Conservation (phyloP, 2,329 filamentous ascomycete genomes). For the Aspergillus sp. region DNA sequence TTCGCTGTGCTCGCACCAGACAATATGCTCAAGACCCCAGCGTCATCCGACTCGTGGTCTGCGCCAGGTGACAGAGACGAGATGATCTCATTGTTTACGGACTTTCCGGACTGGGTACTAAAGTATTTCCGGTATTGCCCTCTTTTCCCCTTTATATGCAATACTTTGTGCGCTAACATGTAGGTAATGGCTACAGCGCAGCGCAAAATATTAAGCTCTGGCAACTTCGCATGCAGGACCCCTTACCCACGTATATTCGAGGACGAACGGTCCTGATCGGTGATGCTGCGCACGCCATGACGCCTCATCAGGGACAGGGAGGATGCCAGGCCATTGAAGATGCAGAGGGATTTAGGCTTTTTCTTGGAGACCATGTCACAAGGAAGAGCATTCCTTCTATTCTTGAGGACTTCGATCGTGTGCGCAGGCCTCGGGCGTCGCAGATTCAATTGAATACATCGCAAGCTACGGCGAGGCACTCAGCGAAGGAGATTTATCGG, state of each 20-base stretch:
- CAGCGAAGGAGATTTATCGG: neutral
- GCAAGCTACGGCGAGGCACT: neutral
- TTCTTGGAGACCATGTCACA: neutral
- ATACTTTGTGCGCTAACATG: neutral
- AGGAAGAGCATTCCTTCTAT: neutral
- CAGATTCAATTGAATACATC: slow-evolving; percentile 9
- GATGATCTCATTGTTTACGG: neutral
- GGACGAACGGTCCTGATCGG: slow-evolving; percentile 24
- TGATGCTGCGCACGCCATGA: slow-evolving; percentile 28
- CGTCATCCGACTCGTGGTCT: slow-evolving; percentile 6
- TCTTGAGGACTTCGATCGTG: slow-evolving; percentile 12
- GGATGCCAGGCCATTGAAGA: slow-evolving; percentile 18
- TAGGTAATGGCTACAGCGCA: neutral
- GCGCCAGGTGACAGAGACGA: neutral
- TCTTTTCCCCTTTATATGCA: neutral
- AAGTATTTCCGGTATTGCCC: neutral
- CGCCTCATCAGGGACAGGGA: slow-evolving; percentile 25
- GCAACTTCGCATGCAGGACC: slow-evolving; percentile 14
- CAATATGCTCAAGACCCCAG: neutral
- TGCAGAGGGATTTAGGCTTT: slow-evolving; percentile 15
- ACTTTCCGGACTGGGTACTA: neutral
- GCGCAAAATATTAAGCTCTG: slow-evolving; percentile 15
- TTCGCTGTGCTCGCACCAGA: slow-evolving; percentile 13
- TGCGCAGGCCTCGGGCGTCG: slow-evolving; percentile 10
- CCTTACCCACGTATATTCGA: slow-evolving; percentile 19